Conservation (phyloP, 352 stramenopile genomes). For the Phytophthora cryptogea region DNA sequence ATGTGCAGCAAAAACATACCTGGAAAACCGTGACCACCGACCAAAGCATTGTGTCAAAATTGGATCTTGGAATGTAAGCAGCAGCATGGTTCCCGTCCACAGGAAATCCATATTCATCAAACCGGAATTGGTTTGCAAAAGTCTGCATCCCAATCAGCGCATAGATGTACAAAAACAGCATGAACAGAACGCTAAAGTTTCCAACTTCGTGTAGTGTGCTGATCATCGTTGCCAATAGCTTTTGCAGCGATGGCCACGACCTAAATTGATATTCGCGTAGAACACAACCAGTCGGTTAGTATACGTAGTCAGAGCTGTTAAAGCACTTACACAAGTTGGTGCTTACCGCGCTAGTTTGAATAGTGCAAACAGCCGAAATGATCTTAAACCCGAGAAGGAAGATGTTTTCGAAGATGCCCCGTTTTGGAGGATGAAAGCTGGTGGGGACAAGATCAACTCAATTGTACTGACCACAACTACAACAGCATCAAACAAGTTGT, state of each 20-base stretch:
- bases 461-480: slow-evolving; percentile 50
- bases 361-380: slow-evolving; percentile 83
- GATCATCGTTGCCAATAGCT: slow-evolving; percentile 91
- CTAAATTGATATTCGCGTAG: slow-evolving; percentile 19
- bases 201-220: slow-evolving; percentile 89
- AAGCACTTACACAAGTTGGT: neutral
- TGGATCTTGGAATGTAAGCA: slow-evolving; percentile 51
- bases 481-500: slow-evolving; percentile 84
- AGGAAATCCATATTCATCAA: slow-evolving; percentile 69
- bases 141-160: slow-evolving; percentile 92
- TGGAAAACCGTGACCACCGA: slow-evolving; percentile 78
- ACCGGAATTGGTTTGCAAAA: slow-evolving; percentile 92
- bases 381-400: slow-evolving; percentile 83
- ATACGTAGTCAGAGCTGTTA: too few species aligned
- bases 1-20: too few species aligned
- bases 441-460: slow-evolving; percentile 51
- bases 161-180: slow-evolving; percentile 95
- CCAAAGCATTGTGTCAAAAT: slow-evolving; percentile 76
- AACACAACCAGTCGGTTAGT: too few species aligned
- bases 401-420: slow-evolving; percentile 24
- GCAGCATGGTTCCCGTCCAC: slow-evolving; percentile 36
- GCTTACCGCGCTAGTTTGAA: slow-evolving; percentile 89
- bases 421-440: slow-evolving; percentile 35
- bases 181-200: slow-evolving; percentile 92
- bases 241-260: slow-evolving; percentile 91